Conservation (phyloP, 1,139 yeast genomes). For the Suhomyces maxii region DNA sequence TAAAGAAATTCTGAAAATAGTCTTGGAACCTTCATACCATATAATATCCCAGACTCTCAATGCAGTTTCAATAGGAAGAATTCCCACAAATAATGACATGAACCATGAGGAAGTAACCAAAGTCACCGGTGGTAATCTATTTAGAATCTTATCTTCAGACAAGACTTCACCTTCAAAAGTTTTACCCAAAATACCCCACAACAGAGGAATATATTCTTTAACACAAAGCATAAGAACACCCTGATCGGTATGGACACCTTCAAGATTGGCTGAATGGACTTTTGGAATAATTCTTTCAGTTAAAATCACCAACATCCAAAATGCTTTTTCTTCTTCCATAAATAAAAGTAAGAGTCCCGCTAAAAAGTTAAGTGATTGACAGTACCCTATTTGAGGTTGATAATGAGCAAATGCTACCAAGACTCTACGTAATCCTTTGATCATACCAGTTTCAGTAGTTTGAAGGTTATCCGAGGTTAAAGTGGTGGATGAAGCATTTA, state of each 20-base stretch:
- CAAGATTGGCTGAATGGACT: slow-evolving; percentile 84
- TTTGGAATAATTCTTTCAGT: slow-evolving; percentile 88
- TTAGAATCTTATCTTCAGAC: slow-evolving; percentile 62
- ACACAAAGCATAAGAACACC: slow-evolving; percentile 89
- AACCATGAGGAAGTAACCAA: slow-evolving; percentile 97
- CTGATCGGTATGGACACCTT: slow-evolving; percentile 94
- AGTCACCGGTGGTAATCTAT: slow-evolving; percentile 84
- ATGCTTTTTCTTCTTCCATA: slow-evolving; percentile 84
- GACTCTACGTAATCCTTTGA: slow-evolving; percentile 75
- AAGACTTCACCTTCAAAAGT: slow-evolving; percentile 44
- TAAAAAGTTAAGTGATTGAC: slow-evolving; percentile 89
- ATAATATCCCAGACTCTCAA: slow-evolving; percentile 92
- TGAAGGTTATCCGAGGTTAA: slow-evolving; percentile 6
- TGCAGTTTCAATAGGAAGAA: slow-evolving; percentile 82
- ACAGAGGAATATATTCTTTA: slow-evolving; percentile 76
- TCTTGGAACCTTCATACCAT: slow-evolving; percentile 88
- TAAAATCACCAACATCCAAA: slow-evolving; percentile 93
- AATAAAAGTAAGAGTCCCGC: slow-evolving; percentile 82
- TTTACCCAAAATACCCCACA: slow-evolving; percentile 62
- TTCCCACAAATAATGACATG: slow-evolving; percentile 91
- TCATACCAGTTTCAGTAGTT: slow-evolving; percentile 57
- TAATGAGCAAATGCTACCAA: slow-evolving; percentile 81
- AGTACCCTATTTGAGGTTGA: slow-evolving; percentile 90
- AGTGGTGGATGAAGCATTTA: slow-evolving; percentile 5
- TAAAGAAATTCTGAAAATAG: slow-evolving; percentile 78